phyloP scores from a whole-genome alignment of 768 basidiomycete species.

The Termitomyces sp. region DNA sequence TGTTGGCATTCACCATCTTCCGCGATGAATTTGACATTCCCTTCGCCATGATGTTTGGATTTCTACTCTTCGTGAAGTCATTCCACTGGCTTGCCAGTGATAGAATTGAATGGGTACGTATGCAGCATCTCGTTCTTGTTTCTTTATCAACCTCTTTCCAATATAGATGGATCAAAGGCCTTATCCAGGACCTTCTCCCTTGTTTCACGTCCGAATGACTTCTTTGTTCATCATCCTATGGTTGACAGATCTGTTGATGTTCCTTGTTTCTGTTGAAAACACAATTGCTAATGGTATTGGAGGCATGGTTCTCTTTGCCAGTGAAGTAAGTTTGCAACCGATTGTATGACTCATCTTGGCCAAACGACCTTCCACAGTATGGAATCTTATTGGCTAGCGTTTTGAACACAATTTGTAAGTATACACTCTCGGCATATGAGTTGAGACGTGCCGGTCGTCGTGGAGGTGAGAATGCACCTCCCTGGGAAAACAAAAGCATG shows the following conservation, averaged over 20 bases:
- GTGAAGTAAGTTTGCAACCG: constrained; percentile 56
- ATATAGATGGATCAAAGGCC: constrained; percentile 94
- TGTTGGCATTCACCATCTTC: constrained; percentile 96
- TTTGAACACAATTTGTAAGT: constrained; percentile 75
- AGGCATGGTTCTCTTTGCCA: constrained; percentile 92
- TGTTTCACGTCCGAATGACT: constrained; percentile 85
- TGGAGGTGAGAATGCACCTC: constrained; percentile 81
- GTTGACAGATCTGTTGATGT: constrained; percentile 70
- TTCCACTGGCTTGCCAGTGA: constrained; percentile 98
- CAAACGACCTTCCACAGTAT: constrained; percentile 45
- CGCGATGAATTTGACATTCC: constrained; percentile 91
- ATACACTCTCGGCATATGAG: constrained; percentile 77
- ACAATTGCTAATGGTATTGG: constrained; percentile 76
- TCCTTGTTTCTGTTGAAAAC: constrained; percentile 75
- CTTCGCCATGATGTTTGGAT: constrained; percentile 92
- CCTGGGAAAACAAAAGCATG: constrained; percentile 99
- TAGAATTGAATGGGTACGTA: constrained; percentile 89
- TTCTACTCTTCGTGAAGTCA: constrained; percentile 90
- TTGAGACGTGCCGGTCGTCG: constrained; percentile 68
- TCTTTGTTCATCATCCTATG: constrained; percentile 72
- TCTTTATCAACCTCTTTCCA: constrained; percentile 7
- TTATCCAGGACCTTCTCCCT: constrained; percentile 72
- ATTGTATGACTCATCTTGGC: background rate
- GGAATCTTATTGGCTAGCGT: constrained; percentile 82
- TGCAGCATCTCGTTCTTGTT: background rate